Base-by-base conservation (phyloP, 2,329 filamentous ascomycete species). In the Beauveria pseudobassiana region DNA sequence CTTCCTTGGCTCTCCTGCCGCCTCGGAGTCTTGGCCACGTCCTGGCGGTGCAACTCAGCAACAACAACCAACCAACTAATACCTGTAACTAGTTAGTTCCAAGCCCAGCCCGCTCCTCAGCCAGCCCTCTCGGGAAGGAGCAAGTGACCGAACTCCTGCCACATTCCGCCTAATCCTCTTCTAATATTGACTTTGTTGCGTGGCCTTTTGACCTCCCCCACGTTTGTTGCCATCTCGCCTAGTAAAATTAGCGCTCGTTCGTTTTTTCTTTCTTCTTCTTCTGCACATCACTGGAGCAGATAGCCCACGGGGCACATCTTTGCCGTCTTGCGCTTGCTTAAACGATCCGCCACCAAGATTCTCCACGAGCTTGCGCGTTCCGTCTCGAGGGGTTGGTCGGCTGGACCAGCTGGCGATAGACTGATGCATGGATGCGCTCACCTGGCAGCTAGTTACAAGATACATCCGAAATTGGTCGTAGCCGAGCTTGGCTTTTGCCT, bases 401-500 rank as follows among this genome's bases (percentile, higher is more conserved):
- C 42, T 43, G 42, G 1, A 43, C 42, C 18, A 20, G 26, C 45
- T 59, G 28, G 45, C 22, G 26, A 26, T 3, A 22, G 24, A 26
- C 54, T 57, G 43, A 50, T 51, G 56, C 46, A 51, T 48, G 54
- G 43, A 49, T 57, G 54, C 54, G 45, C 43, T 40, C 54, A 57
- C 43, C 54, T 12, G 46, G 46, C 46, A 49, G 46, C 46, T 49
- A 38, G 34, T 38, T 38, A 6, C 34, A 16, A 16, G 34, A 38
- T 16, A 6, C 5, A 38, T 38, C 14, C 34, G 34, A 14, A 38
- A 38, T 38, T 38, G 34, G 34, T 38, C 34, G 34, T 14, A 38
- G 34, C 34, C 34, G 12, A 38, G 34, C 34, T 38, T 34, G 30
- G 30, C 30, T 34, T 34, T 34, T 34, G 30, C 12, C 46, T 12